phyloP scores from a whole-genome alignment of 2,329 filamentous ascomycete genomes.

The Xylaria sp. region DNA sequence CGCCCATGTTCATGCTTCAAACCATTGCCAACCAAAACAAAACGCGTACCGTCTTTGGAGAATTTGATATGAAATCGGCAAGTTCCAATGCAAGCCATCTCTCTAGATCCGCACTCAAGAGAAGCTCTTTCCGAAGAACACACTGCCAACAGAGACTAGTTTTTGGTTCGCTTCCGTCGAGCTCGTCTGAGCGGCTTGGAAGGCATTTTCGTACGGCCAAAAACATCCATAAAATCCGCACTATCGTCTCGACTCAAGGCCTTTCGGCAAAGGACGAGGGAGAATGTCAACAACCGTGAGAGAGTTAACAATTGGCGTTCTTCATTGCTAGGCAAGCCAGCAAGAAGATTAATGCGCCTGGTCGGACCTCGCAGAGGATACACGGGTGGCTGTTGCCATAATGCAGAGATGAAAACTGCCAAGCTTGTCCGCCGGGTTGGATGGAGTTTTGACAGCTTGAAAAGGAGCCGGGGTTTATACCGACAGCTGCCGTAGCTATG shows the following conservation, averaged over 20 bases:
- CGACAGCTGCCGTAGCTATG: slow-evolving; percentile 18
- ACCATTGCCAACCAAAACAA: slow-evolving; percentile 8
- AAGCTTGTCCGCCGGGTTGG: slow-evolving; percentile 26
- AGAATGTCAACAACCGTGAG: slow-evolving; percentile 29
- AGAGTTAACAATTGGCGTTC: slow-evolving; percentile 44
- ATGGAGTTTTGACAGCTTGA: slow-evolving; percentile 22
- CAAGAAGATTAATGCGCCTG: slow-evolving; percentile 53
- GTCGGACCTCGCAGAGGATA: slow-evolving; percentile 47
- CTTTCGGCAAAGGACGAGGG: slow-evolving; percentile 44
- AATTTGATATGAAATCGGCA: slow-evolving; percentile 28
- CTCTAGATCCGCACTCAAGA: slow-evolving; percentile 23
- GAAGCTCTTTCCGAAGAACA: slow-evolving; percentile 69
- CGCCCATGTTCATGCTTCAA: slow-evolving; percentile 20
- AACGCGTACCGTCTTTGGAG: slow-evolving; percentile 24
- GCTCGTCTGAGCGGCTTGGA: slow-evolving; percentile 42
- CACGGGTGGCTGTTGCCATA: slow-evolving; percentile 38
- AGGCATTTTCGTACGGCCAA: slow-evolving; percentile 76
- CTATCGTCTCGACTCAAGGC: slow-evolving; percentile 46
- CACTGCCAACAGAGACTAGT: slow-evolving; percentile 86
- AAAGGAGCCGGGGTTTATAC: slow-evolving; percentile 21
- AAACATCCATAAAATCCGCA: slow-evolving; percentile 95
- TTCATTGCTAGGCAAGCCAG: slow-evolving; percentile 39
- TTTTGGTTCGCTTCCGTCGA: slow-evolving; percentile 79
- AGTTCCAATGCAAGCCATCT: slow-evolving; percentile 18
- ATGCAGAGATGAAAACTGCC: slow-evolving; percentile 39